Evolutionary conservation across 1,284 basidiomycete genomes (phyloP), one percentile per base, ranked within the genome.

Genomic region (Tilletia horrida): DNA sequence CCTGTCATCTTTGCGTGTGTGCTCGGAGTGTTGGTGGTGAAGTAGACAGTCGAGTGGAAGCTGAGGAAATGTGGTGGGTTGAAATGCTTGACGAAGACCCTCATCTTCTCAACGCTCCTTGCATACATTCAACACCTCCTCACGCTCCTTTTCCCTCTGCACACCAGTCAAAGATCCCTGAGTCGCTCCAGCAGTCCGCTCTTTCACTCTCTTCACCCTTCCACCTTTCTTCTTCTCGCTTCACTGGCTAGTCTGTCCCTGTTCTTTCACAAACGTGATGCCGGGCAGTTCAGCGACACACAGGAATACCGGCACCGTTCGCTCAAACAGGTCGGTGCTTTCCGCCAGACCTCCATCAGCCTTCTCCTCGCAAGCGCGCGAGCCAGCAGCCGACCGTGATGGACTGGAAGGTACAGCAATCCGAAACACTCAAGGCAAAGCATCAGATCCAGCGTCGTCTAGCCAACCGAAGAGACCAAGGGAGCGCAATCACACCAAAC

Each of bases 401-500:
- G 21, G 4, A 16, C 16, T 48, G 16, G 45, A 23, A 4, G 45
- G 45, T 23, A 6, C 45, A 48, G 45, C 45, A 16, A 23, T 3
- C 4, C 6, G 45, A 18, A 23, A 23, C 45, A 16, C 45, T 18
- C 18, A 48, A 6, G 45, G 6, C 21, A 23, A 23, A n/a, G 45
- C 7, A 21, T 25, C 55, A 35, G 25, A 31, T 8, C 16, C 55
- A 16, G n/a, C 25, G 27, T 29, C 2, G 9, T 13, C 29, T 8
- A 29, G 8, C 35, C 9, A 35, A 21, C 13, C 42, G n/a, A 45
- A 42, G 25, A 62, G 40, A 23, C 8, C 21, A 21, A 42, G 27
- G 21, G 65, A 61, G 21, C 75, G 73, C 71, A 74, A 73, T 44
- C 73, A 76, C 64, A 61, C 44, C 23, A 47, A 31, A 2, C 74